Evolutionary conservation across 768 basidiomycete species (phyloP).

Genomic region (Calvatia gigantea): DNA sequence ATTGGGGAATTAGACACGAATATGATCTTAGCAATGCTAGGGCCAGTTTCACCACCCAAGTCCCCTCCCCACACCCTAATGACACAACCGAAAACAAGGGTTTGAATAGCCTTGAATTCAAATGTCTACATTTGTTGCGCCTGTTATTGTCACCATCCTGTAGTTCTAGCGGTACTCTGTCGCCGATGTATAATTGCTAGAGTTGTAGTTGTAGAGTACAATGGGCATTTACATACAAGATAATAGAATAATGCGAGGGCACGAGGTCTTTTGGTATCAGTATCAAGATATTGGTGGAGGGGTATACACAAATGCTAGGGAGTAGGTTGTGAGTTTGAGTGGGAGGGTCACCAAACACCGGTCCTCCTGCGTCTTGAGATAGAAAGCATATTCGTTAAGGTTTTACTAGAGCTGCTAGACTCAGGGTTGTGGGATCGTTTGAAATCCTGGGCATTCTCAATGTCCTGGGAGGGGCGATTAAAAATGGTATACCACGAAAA

Average conservation of each 20-base stretch:
- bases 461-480: background rate
- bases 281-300: conserved; percentile 1
- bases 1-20: background rate
- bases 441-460: background rate
- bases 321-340: background rate
- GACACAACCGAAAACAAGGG: too few relatives aligned
- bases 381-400: background rate
- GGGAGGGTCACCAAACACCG: background rate
- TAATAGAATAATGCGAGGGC: background rate
- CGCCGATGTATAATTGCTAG: background rate
- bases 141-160: background rate
- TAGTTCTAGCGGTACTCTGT: background rate
- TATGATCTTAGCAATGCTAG: background rate
- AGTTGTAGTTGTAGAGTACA: background rate
- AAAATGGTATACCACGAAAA: background rate
- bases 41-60: too few relatives aligned
- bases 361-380: conserved; percentile 4
- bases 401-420: background rate
- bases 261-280: background rate
- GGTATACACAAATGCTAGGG: background rate
- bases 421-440: background rate
- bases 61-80: too few relatives aligned
- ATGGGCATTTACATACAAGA: background rate
- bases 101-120: background rate
- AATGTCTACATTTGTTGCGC: background rate